Conservation (phyloP, 257 asterid species). For the Primulina eburnea region DNA sequence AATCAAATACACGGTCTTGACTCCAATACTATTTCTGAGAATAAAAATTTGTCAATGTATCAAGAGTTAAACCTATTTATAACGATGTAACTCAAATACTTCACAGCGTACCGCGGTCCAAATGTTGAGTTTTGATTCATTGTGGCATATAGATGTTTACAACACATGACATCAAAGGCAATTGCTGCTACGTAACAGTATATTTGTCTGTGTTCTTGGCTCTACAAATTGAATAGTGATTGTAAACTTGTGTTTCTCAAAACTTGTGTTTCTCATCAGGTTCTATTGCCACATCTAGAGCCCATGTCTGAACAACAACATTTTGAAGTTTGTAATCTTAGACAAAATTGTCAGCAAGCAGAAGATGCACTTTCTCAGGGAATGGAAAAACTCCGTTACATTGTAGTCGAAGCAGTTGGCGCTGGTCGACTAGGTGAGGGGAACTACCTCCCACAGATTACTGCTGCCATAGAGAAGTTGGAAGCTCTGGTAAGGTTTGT, state of each 20-base stretch:
- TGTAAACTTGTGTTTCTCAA: background rate
- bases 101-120: too few relatives aligned
- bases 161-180: background rate
- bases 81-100: too few relatives aligned
- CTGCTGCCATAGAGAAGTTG: slow-evolving; percentile 65
- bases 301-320: slow-evolving; percentile 62
- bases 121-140: background rate
- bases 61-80: too few relatives aligned
- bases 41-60: too few relatives aligned
- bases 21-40: background rate
- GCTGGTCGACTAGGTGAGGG: slow-evolving; percentile 55
- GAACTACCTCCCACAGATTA: slow-evolving; percentile 55
- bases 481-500: slow-evolving; percentile 68
- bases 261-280: slow-evolving; percentile 47
- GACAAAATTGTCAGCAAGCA: slow-evolving; percentile 78
- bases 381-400: slow-evolving; percentile 66
- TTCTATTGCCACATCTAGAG: slow-evolving; percentile 62
- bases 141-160: background rate
- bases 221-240: background rate
- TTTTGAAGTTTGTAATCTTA: slow-evolving; percentile 43
- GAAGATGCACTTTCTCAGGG: slow-evolving; percentile 95
- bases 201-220: background rate
- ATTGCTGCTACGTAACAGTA: background rate
- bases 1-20: background rate
- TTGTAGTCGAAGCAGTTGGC: slow-evolving; percentile 54